Evolutionary conservation across 345 rosid species (phyloP), one percentile per base, ranked within the genome.

Genomic region (Syzygium grande): DNA sequence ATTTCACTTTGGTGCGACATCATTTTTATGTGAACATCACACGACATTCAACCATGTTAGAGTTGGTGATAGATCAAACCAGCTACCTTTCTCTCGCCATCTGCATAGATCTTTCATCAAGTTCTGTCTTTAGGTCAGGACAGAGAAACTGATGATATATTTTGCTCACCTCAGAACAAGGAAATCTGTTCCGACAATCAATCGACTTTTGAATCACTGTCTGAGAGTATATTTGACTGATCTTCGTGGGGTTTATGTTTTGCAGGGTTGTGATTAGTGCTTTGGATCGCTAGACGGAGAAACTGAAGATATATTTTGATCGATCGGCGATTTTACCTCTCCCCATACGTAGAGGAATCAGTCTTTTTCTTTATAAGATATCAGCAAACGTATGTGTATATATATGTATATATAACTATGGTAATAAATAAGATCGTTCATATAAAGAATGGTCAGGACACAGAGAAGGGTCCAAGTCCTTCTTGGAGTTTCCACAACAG

Each of bases 251-350:
- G 49, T 73, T 73, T 15, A 16, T 86, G 38, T 61, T 46, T 80
- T 91, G 91, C 93, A 96, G 98, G 97, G 92, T 96, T 52, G 89
- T 95, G 90, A 91, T 92, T 22, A 94, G 92, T 86, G 95, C 94
- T 63, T 93, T 94, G 96, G 99, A 96, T 87, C 94, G 94, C 89
- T 95, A 54, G 89, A 87, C 86, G 85, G 85, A 89, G 63, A 22
- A 63, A 17, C 56, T 61, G 53, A 54, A 43, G 73, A 51, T 65
- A 55, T 78, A 65, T 65, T 86, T 89, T 85, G 87, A 77, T 41
- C 30, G 77, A 86, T 19, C 54, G 85, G 85, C 85, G 27, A 49
- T 23, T 61, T 73, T 9, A 46, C 87, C 30, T 87, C 83, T 80
- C 1, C 61, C 68, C 53, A 77, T 46, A 52, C n/a, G 53, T 87